Evolutionary conservation across 2,329 filamentous ascomycete species (phyloP).

Genomic region (Pseudogymnoascus verrucosus): DNA sequence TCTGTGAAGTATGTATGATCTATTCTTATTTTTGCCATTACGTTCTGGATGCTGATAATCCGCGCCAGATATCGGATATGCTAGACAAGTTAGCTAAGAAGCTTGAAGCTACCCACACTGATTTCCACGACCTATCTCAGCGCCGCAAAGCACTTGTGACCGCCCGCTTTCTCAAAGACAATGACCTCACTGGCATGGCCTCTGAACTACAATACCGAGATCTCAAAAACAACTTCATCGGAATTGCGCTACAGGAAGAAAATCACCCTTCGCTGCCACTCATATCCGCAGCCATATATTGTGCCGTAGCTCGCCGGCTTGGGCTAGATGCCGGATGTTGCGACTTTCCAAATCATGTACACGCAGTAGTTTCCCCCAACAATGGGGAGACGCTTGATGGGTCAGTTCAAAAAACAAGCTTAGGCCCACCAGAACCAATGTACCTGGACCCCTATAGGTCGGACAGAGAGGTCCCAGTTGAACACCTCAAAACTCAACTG

Average conservation of each 20-base stretch:
- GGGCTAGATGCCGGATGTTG: slow-evolving; percentile 72
- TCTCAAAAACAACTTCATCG: slow-evolving; percentile 81
- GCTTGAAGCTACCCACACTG: slow-evolving; percentile 45
- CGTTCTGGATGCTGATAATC: slow-evolving; percentile 8
- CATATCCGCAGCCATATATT: slow-evolving; percentile 81
- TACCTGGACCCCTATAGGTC: slow-evolving; percentile 77
- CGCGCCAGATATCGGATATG: slow-evolving; percentile 46
- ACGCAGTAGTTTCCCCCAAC: slow-evolving; percentile 64
- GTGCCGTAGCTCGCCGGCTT: slow-evolving; percentile 64
- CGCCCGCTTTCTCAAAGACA: slow-evolving; percentile 58
- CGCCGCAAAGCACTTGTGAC: slow-evolving; percentile 61
- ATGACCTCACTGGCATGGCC: slow-evolving; percentile 64
- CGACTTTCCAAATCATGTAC: slow-evolving; percentile 77
- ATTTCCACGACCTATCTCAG: slow-evolving; percentile 49
- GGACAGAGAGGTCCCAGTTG: slow-evolving; percentile 55
- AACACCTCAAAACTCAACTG: slow-evolving; percentile 52
- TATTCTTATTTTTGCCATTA: slow-evolving; percentile 3
- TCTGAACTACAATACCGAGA: slow-evolving; percentile 62
- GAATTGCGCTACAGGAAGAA: slow-evolving; percentile 64
- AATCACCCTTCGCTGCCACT: slow-evolving; percentile 76
- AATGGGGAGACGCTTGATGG: slow-evolving; percentile 54
- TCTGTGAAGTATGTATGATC: slow-evolving; percentile 49
- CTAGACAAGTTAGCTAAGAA: slow-evolving; percentile 55
- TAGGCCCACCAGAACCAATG: slow-evolving; percentile 48
- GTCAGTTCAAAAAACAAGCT: slow-evolving; percentile 31